Conservation (phyloP, 768 basidiomycete genomes). For the Suillus clintonianus region DNA sequence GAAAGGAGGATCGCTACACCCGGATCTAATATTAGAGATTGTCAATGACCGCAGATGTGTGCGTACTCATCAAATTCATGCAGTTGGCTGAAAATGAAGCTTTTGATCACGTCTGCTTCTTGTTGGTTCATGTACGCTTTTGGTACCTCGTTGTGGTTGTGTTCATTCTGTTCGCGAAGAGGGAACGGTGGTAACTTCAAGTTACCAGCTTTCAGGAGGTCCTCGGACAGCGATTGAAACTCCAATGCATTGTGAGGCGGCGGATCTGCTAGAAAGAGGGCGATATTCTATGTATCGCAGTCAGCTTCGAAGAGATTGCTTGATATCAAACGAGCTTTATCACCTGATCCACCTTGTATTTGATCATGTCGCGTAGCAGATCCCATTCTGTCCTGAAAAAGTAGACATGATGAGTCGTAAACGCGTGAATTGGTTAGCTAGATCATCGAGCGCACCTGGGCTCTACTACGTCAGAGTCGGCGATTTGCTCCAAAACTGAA, state of each 20-base stretch:
- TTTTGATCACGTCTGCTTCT: constrained; percentile 60
- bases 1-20: constrained; percentile 65
- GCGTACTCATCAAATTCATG: constrained; percentile 77
- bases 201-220: constrained; percentile 55
- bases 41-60: neutral
- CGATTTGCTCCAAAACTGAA: constrained; percentile 57
- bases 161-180: constrained; percentile 50
- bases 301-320: neutral
- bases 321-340: constrained; percentile 1
- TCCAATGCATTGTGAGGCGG: constrained; percentile 27
- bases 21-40: constrained; percentile 8
- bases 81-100: constrained; percentile 59
- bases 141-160: constrained; percentile 54
- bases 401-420: constrained; percentile 11
- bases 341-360: constrained; percentile 70
- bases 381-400: constrained; percentile 66
- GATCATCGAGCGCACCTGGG: constrained; percentile 37
- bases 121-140: constrained; percentile 60
- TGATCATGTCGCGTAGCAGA: constrained; percentile 68
- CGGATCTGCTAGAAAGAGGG: constrained; percentile 46
- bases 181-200: constrained; percentile 75
- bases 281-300: constrained; percentile 45
- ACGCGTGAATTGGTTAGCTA: constrained; percentile 1
- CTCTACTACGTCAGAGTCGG: constrained; percentile 65
- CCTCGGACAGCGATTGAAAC: constrained; percentile 37